These are phyloP conservation scores for Lithospermum erythrorhizon DNA, from an alignment of 257 asterid species.

Conservation along the genomic window DNA sequence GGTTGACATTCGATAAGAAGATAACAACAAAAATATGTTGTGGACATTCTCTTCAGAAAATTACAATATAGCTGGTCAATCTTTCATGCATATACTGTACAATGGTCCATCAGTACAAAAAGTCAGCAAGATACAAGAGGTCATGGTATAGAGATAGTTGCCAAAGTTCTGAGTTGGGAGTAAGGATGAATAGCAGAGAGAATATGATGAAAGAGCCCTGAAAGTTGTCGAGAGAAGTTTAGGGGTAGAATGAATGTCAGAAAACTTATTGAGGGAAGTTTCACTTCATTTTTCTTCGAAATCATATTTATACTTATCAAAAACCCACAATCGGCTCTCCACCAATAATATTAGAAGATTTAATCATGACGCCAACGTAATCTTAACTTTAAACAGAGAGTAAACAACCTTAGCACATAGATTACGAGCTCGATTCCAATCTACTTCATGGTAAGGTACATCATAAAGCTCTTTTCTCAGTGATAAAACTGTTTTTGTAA, in stretches of 20 bases:
- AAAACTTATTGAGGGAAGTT: neutral
- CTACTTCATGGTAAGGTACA: slow-evolving; percentile 76
- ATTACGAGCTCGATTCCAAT: slow-evolving; percentile 81
- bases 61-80: neutral
- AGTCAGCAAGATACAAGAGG: too few relatives aligned
- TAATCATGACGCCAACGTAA: neutral
- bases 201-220: neutral
- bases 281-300: neutral
- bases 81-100: neutral
- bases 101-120: neutral
- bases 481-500: slow-evolving; percentile 82
- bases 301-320: too few relatives aligned
- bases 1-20: slow-evolving; percentile 8
- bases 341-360: neutral
- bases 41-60: neutral
- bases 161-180: neutral
- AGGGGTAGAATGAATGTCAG: neutral
- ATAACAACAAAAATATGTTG: neutral
- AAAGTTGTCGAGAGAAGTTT: neutral
- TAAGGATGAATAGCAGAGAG: neutral
- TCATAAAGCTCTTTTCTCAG: slow-evolving; percentile 79
- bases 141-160: neutral
- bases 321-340: neutral
- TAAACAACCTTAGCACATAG: slow-evolving; percentile 84
- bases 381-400: neutral